phyloP scores from a whole-genome alignment of 1,284 basidiomycete species.

The Leccinum fallax region DNA sequence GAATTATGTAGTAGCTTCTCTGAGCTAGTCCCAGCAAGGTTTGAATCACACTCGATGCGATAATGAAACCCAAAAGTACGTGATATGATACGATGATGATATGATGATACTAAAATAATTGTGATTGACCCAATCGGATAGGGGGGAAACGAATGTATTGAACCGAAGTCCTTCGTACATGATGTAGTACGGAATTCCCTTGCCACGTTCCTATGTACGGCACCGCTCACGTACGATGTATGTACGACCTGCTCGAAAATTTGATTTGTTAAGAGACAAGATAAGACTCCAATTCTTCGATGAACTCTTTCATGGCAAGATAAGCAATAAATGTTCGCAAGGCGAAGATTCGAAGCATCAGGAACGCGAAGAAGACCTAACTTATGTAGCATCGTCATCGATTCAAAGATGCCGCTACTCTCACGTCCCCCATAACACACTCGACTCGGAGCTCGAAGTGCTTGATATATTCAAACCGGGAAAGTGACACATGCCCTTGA shows the following conservation, averaged over 20 bases:
- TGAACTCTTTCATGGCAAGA: background rate
- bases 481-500: background rate
- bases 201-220: background rate
- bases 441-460: background rate
- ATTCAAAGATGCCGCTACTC: slow-evolving; percentile 1
- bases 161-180: background rate
- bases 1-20: background rate
- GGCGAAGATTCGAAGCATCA: background rate
- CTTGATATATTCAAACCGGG: background rate
- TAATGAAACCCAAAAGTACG: background rate
- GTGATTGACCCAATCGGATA: background rate
- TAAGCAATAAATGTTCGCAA: background rate
- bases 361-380: background rate
- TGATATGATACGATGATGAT: background rate
- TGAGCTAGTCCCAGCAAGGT: background rate
- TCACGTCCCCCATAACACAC: slow-evolving; percentile 6
- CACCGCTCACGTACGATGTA: background rate
- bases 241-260: background rate
- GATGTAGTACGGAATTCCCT: background rate
- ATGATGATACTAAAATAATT: background rate
- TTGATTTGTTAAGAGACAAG: background rate
- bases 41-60: background rate
- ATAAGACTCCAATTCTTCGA: background rate
- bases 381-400: background rate
- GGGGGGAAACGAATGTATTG: background rate